Percentiles rank a stretch among this genome's conserved stretches.
Evolutionary conservation across 495 filamentous ascomycete genomes (phyloP).

Genomic region (Amniculicola lignicola): DNA sequence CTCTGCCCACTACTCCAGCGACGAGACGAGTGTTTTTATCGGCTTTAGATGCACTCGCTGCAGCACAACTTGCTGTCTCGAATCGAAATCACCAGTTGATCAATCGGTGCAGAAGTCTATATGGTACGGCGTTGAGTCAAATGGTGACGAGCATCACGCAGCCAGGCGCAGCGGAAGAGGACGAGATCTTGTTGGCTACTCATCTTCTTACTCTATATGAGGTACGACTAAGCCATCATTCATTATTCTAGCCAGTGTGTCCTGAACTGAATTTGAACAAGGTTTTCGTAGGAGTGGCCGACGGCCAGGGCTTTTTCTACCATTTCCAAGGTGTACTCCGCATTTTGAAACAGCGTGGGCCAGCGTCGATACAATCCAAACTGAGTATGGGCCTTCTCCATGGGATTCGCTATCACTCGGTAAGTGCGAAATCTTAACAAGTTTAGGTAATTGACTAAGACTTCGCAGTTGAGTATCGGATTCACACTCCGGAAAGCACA

Average conservation of each 20-base stretch:
- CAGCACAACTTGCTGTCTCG: constrained; percentile 23
- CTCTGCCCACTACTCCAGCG: constrained; percentile 11
- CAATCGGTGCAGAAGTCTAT: constrained; percentile 19
- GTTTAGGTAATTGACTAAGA: neutral
- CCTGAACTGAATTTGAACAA: neutral
- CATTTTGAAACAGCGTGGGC: constrained; percentile 21
- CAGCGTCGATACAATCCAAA: constrained; percentile 8
- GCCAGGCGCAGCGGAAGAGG: neutral
- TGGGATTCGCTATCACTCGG: constrained; percentile 26
- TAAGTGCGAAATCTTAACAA: neutral
- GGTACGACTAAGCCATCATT: neutral
- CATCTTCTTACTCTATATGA: constrained; percentile 28
- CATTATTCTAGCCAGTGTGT: neutral
- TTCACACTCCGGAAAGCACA: constrained; percentile 17
- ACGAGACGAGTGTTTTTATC: constrained; percentile 8
- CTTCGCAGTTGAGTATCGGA: constrained; percentile 18
- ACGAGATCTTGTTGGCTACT: constrained; percentile 29
- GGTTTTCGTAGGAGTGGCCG: constrained; percentile 26
- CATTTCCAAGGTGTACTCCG: constrained; percentile 23
- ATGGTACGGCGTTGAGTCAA: constrained; percentile 21
- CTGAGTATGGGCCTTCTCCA: constrained; percentile 21
- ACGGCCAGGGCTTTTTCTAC: constrained; percentile 29
- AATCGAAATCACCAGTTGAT: constrained; percentile 19
- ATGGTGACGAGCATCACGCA: constrained; percentile 10
- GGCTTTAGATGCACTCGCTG: constrained; percentile 21